Evolutionary conservation across 106 monocot genomes (phyloP).

Genomic region (Allium fistulosum): DNA sequence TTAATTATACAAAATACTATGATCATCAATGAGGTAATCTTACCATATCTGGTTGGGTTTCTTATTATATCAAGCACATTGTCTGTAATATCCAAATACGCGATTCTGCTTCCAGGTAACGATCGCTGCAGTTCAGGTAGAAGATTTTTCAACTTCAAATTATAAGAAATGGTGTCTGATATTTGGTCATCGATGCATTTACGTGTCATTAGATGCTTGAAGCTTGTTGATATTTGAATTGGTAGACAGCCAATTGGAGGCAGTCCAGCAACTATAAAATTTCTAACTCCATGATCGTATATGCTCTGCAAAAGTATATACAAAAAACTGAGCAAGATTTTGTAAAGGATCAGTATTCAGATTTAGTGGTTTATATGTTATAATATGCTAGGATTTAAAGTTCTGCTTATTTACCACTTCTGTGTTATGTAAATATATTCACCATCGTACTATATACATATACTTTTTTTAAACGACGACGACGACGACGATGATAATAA

Average conservation of each 20-base stretch:
- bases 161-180: conserved; percentile 23
- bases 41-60: conserved; percentile 30
- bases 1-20: neutral
- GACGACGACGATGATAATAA: no score
- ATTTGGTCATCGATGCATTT: conserved; percentile 32
- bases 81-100: conserved; percentile 23
- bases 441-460: no score
- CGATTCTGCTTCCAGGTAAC: conserved; percentile 28
- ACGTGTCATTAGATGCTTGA: neutral
- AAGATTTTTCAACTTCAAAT: conserved; percentile 18
- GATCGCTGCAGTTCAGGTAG: conserved; percentile 13
- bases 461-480: no score
- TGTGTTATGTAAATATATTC: no score
- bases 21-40: neutral
- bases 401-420: no score
- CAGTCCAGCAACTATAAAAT: conserved; percentile 25
- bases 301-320: conserved; percentile 20
- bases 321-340: neutral
- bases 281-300: conserved; percentile 26
- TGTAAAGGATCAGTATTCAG: no score
- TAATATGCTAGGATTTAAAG: no score
- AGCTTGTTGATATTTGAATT: conserved; percentile 14
- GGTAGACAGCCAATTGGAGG: conserved; percentile 46
- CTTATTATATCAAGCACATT: conserved; percentile 22
- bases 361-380: no score